phyloP scores from a whole-genome alignment of 495 filamentous ascomycete species.

The Lasiosphaeria ovina region DNA sequence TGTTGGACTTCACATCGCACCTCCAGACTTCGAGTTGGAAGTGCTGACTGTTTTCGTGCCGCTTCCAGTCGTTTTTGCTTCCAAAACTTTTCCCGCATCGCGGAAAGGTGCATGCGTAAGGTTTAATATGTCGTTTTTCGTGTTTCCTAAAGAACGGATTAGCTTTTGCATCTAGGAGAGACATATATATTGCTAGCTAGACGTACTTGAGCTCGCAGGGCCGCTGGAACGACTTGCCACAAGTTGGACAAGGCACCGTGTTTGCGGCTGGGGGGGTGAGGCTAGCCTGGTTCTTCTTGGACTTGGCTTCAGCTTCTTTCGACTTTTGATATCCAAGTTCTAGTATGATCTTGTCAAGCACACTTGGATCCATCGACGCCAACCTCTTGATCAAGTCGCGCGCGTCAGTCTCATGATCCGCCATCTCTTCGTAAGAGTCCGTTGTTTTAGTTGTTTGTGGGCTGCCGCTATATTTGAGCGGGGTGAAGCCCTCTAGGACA shows the following conservation, averaged over 20 bases:
- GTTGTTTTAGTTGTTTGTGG: background rate
- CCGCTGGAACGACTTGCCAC: slow-evolving; percentile 54
- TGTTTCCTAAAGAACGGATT: slow-evolving; percentile 64
- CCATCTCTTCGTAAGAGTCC: slow-evolving; percentile 2
- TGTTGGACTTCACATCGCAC: slow-evolving; percentile 51
- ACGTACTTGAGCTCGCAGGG: slow-evolving; percentile 72
- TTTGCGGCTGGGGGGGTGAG: background rate
- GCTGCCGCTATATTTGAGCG: background rate
- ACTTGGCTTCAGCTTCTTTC: slow-evolving; percentile 10
- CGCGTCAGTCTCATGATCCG: slow-evolving; percentile 29
- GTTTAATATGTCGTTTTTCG: slow-evolving; percentile 78
- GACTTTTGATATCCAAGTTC: slow-evolving; percentile 34
- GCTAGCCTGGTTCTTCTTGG: background rate
- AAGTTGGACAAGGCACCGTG: slow-evolving; percentile 44
- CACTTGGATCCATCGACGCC: slow-evolving; percentile 14
- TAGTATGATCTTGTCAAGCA: slow-evolving; percentile 27
- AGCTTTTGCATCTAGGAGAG: background rate
- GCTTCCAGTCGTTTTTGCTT: slow-evolving; percentile 95
- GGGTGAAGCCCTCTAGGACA: background rate
- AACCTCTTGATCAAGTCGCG: slow-evolving; percentile 16
- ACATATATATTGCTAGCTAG: background rate
- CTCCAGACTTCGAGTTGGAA: slow-evolving; percentile 72
- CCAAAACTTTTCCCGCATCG: slow-evolving; percentile 78
- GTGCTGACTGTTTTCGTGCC: slow-evolving; percentile 89
- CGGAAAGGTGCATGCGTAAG: slow-evolving; percentile 82